Conservation (phyloP, 495 filamentous ascomycete species). For the Penicillium turbatum region DNA sequence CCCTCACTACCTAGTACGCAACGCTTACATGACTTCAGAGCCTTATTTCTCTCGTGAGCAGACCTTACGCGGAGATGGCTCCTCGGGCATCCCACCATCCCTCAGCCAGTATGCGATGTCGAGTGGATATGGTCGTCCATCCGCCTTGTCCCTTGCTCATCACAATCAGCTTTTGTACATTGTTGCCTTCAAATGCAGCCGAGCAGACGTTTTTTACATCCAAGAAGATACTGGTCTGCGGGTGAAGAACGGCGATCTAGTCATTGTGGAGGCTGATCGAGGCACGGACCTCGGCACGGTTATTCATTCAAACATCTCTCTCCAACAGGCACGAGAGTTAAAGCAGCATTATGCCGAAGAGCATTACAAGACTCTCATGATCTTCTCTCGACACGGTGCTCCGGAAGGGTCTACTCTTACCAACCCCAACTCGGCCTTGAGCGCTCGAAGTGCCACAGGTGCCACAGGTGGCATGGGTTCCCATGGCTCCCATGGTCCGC, state of each 20-base stretch:
- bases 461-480: slow-evolving; percentile 73
- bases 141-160: slow-evolving; percentile 62
- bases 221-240: slow-evolving; percentile 91
- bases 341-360: slow-evolving; percentile 88
- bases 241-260: slow-evolving; percentile 84
- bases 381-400: slow-evolving; percentile 73
- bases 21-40: slow-evolving; percentile 33
- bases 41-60: slow-evolving; percentile 48
- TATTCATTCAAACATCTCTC: slow-evolving; percentile 73
- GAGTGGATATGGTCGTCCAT: slow-evolving; percentile 50
- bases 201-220: slow-evolving; percentile 94
- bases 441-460: slow-evolving; percentile 57
- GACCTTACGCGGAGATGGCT: slow-evolving; percentile 36
- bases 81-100: slow-evolving; percentile 37
- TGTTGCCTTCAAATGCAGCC: slow-evolving; percentile 91
- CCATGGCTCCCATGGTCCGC: slow-evolving; percentile 60
- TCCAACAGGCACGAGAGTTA: slow-evolving; percentile 76
- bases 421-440: slow-evolving; percentile 44
- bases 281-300: slow-evolving; percentile 96
- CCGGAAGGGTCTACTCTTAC: slow-evolving; percentile 58
- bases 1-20: not conserved
- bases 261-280: slow-evolving; percentile 95
- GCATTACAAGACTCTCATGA: slow-evolving; percentile 95
- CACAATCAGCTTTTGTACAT: slow-evolving; percentile 84
- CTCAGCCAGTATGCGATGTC: slow-evolving; percentile 54